Evolutionary conservation across 768 basidiomycete species (phyloP).

Genomic region (Psilocybe cubensis): DNA sequence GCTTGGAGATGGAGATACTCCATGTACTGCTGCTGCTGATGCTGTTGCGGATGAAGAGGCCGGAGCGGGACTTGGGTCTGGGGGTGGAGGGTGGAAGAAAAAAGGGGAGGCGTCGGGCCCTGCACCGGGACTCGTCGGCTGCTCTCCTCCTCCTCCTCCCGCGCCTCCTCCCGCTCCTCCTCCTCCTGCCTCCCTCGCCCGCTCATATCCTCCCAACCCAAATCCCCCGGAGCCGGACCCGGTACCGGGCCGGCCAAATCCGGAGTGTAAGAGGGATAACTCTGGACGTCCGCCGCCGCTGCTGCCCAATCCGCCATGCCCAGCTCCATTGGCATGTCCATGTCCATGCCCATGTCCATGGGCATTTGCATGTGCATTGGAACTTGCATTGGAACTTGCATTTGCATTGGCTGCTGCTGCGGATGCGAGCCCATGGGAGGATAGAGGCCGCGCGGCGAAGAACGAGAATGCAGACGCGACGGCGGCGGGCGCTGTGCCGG

Average conservation of each 20-base stretch:
- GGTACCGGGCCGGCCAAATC: constrained; percentile 35
- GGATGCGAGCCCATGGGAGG: too few species aligned
- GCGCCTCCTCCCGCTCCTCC: not conserved
- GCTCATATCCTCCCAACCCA: too few species aligned
- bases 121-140: constrained; percentile 20
- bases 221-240: too few species aligned
- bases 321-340: constrained; percentile 54
- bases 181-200: too few species aligned
- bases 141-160: constrained; percentile 4
- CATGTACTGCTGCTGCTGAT: constrained; percentile 32
- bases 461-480: constrained; percentile 74
- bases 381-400: too few species aligned
- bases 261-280: constrained; percentile 30
- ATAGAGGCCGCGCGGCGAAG: constrained; percentile 54
- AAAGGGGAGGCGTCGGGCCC: constrained; percentile 66
- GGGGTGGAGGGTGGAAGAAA: constrained; percentile 73
- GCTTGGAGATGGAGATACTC: too few species aligned
- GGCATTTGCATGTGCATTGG: too few species aligned
- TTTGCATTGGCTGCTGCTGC: too few species aligned
- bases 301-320: constrained; percentile 41
- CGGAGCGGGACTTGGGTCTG: constrained; percentile 30
- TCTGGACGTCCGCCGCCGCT: constrained; percentile 34
- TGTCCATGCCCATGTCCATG: too few species aligned
- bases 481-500: constrained; percentile 75
- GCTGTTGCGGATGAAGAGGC: constrained; percentile 24